Evolutionary conservation across 495 filamentous ascomycete genomes (phyloP), one percentile per base, ranked within the genome.

Genomic region (Tuber umbilicatum): DNA sequence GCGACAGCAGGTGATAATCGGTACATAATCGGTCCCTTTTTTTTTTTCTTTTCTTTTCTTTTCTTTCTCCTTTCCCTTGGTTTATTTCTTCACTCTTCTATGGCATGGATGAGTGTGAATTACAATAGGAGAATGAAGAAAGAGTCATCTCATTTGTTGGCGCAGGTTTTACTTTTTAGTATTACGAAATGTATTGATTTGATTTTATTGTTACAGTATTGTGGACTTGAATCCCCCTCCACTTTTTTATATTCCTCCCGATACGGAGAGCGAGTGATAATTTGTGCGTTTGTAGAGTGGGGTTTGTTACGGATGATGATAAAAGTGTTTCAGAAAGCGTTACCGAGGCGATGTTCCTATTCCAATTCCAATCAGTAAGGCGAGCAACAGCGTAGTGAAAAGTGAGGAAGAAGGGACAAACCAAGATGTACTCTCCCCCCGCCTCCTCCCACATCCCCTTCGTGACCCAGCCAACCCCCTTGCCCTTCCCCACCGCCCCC

Each of bases 361-460:
- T 75, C 27, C n/a, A 31, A 76, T 74, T 75, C 27, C n/a, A 31
- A 35, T 42, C 71, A 79, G 67, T 81, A 73, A 21, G 80, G 70
- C 60, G 35, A 73, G 39, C 47, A 5, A 55, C 47, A 10, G 5
- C 21, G 19, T n/a, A 2, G n/a, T 9, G n/a, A n/a, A 55, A 55
- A 55, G 23, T n/a, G 74, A 70, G 69, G 71, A 69, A 68, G 37
- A 43, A 50, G 50, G 69, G 40, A 81, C 87, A 75, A 85, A 93
- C 92, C 89, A 94, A 95, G 74, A 95, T 84, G 83, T 96, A 95
- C 76, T 96, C 92, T 60, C 88, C 87, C 2, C 93, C 93, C 85
- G 93, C 95, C 84, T 97, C 93, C 74, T 89, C 79, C 82, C 93
- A 97, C 82, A 95, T 92, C 81, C 91, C 89, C 71, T 88, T 89